Conservation (phyloP, 371 early-diverging fungal species). For the Mucor circinelloides region DNA sequence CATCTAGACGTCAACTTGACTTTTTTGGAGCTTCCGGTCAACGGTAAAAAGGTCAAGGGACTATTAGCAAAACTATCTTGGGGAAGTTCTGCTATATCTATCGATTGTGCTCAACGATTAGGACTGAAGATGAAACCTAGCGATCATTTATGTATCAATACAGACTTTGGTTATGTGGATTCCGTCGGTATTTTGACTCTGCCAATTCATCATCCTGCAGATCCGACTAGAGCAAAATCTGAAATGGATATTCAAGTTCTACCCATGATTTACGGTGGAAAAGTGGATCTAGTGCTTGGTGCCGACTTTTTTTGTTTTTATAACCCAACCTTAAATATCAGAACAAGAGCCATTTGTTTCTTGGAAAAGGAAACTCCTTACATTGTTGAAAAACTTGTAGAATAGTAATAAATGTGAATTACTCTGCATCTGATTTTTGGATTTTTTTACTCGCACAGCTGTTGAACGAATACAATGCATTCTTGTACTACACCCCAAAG, state of each 20-base stretch:
- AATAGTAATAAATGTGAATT: not conserved
- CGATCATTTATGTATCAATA: conserved; percentile 14
- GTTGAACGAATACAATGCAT: too few species aligned
- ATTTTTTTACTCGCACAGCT: too few species aligned
- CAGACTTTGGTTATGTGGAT: conserved; percentile 31
- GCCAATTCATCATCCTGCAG: conserved; percentile 24
- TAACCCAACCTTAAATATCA: conserved; percentile 27
- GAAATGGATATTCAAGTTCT: conserved; percentile 26
- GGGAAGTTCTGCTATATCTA: conserved; percentile 32
- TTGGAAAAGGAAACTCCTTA: conserved; percentile 27
- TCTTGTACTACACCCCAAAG: too few species aligned
- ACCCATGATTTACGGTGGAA: conserved; percentile 30
- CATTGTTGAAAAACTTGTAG: conserved; percentile 4
- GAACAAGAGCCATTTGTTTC: conserved; percentile 17
- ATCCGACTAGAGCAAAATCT: conserved; percentile 1
- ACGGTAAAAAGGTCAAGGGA: conserved; percentile 20
- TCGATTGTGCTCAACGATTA: conserved; percentile 19
- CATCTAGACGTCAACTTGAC: conserved; percentile 23
- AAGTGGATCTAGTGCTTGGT: conserved; percentile 35
- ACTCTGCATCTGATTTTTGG: too few species aligned
- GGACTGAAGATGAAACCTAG: conserved; percentile 5
- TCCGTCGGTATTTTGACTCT: conserved; percentile 20
- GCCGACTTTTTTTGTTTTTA: conserved; percentile 34
- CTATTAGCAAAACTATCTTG: conserved; percentile 32
- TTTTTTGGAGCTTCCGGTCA: conserved; percentile 23